Percentiles rank a stretch among this genome's conserved stretches.
Conservation (phyloP, 1,284 basidiomycete genomes). For the Pseudozyma hubeiensis region DNA sequence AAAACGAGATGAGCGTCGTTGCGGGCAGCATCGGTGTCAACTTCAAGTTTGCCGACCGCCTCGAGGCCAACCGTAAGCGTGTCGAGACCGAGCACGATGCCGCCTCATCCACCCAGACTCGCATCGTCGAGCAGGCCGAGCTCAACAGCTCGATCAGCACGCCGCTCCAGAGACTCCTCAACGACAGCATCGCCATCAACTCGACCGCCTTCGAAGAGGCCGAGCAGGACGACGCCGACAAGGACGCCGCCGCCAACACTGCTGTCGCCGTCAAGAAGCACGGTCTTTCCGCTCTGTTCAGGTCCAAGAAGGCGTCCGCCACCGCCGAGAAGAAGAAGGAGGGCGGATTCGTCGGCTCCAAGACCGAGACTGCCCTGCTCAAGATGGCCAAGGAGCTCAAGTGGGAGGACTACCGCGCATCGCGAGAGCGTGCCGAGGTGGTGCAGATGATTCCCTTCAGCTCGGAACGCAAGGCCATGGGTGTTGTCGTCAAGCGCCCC, state of each 20-base stretch:
- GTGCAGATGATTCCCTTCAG: conserved; percentile 95
- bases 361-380: conserved; percentile 94
- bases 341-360: conserved; percentile 85
- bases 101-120: conserved; percentile 73
- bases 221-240: conserved; percentile 70
- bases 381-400: conserved; percentile 86
- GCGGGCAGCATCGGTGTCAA: conserved; percentile 93
- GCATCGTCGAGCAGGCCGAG: conserved; percentile 82
- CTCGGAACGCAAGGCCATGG: conserved; percentile 95
- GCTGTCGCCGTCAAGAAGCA: conserved; percentile 37
- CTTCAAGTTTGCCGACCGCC: conserved; percentile 87
- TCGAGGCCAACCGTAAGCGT: conserved; percentile 80
- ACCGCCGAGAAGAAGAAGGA: conserved; percentile 41
- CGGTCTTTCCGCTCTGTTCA: conserved; percentile 34
- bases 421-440: conserved; percentile 77
- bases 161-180: conserved; percentile 79
- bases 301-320: conserved; percentile 34
- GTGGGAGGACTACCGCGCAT: conserved; percentile 82
- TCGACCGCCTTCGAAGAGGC: conserved; percentile 83
- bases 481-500: conserved; percentile 80
- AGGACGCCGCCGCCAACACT: conserved; percentile 19
- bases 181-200: conserved; percentile 89
- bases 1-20: conserved; percentile 94
- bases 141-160: conserved; percentile 73
- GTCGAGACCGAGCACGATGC: conserved; percentile 76